Base-by-base conservation (phyloP, 345 rosid genomes). In the Salix exigua region DNA sequence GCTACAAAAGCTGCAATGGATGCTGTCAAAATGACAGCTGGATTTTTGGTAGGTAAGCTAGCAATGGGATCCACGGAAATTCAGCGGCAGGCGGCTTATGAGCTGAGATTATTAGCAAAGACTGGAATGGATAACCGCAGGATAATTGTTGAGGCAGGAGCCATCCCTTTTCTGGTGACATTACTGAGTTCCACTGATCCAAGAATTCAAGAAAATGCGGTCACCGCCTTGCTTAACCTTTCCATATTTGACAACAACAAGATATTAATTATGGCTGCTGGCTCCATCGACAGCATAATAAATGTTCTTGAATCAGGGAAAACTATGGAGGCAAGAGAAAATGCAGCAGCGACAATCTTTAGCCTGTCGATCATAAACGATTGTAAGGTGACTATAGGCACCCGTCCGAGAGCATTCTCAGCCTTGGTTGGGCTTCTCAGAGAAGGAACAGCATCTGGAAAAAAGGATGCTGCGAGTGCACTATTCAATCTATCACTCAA, bases 21-120 rank as follows among this genome's bases (percentile, higher is more conserved):
- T 73, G 84, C 92, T 46, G 88, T 80, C 46, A 89, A 83, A 79
- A 91, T 88, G 91, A 87, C 92, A 3, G 95, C 95, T 17, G 91
- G 89, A 76, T 88, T 91, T 62, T 79, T 91, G 80, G 92, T 91
- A 1, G 95, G 95, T 65, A 91, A 91, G 82, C 86, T 91, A 16
- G 92, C 91, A 33, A 88, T 88, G 82, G 93, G 93, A 23, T 89
- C 92, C 10, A 67, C 80, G 1, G 87, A 86, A 31, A 81, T 87
- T 18, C 93, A 89, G 82, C 85, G 91, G 68, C 91, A 85, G 77
- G 93, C 93, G 28, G 93, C 96, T 21, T 89, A 89, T 46, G 91
- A 91, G 85, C 81, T 89, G 75, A 84, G 93, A 30, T 74, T 91
- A 72, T 83, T 91, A 18, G 93, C 93, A 0, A 91, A 91, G 83